A percentile compares a stretch with the other conserved stretches of the same genome.
These are phyloP conservation scores for Saccharomycopsis microspora DNA, from an alignment of 805 yeast genomes.

Conservation along the genomic window DNA sequence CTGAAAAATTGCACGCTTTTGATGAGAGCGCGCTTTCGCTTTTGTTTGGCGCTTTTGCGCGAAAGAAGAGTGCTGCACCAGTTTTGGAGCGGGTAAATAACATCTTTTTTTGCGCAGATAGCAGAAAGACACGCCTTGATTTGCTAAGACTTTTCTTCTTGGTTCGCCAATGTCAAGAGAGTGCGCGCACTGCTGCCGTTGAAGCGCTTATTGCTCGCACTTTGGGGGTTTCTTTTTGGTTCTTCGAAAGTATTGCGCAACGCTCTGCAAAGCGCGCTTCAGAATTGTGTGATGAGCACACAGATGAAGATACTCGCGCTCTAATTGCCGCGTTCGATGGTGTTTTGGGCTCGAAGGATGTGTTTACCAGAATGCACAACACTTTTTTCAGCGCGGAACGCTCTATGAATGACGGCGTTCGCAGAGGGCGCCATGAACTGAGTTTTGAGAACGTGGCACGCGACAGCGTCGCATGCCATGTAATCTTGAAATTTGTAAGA, in stretches of 20 bases:
- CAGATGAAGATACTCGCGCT: background rate
- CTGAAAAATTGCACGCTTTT: background rate
- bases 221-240: background rate
- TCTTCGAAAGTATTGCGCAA: too few species aligned
- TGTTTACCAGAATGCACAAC: slow-evolving; percentile 20
- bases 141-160: background rate
- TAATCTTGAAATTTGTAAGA: slow-evolving; percentile 19
- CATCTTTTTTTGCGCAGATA: background rate
- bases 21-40: background rate
- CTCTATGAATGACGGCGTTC: slow-evolving; percentile 18
- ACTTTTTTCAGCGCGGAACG: slow-evolving; percentile 12
- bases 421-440: slow-evolving; percentile 19
- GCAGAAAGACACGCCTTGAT: background rate
- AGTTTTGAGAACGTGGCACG: slow-evolving; percentile 19
- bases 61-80: too few species aligned
- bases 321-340: background rate
- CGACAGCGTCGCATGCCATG: slow-evolving; percentile 19
- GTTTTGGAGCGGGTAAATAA: background rate
- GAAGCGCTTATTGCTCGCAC: slow-evolving; percentile 1
- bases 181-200: background rate
- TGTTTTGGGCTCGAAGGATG: slow-evolving; percentile 2
- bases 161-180: background rate
- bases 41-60: background rate
- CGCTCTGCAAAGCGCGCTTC: too few species aligned
- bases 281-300: background rate